These are phyloP conservation scores for Coemansia sp. DNA, from an alignment of 192 early-diverging fungal genomes.

Conservation along the genomic window DNA sequence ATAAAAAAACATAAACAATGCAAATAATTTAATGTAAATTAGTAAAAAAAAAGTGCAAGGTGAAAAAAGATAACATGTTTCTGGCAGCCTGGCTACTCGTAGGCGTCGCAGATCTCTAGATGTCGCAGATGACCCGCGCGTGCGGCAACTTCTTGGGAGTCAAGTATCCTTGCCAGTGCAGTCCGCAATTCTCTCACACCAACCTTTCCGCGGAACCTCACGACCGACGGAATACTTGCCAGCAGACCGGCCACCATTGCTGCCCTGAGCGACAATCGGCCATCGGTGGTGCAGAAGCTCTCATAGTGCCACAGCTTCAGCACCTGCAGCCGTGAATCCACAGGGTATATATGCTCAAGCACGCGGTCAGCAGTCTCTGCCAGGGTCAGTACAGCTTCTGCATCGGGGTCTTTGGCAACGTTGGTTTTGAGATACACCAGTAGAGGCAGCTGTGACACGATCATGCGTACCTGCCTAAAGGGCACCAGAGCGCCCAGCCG, in stretches of 20 bases:
- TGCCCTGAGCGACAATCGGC: conserved; percentile 9
- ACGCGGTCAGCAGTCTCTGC: conserved; percentile 6
- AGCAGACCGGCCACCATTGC: conserved; percentile 15
- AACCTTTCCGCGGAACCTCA: conserved; percentile 9
- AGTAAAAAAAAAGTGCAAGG: background rate
- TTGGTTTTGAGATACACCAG: conserved; percentile 22
- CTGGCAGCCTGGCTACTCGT: conserved; percentile 8
- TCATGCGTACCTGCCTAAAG: conserved; percentile 16
- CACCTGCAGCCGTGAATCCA: conserved; percentile 19
- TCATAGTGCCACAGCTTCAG: conserved; percentile 30
- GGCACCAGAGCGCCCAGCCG: conserved; percentile 14
- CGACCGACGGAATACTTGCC: conserved; percentile 24
- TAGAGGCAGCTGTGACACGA: conserved; percentile 17
- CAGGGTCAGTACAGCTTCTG: conserved; percentile 7
- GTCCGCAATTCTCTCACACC: conserved; percentile 10
- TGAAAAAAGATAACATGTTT: background rate
- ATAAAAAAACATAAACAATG: no score
- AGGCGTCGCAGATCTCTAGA: conserved; percentile 21
- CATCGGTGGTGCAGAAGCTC: conserved; percentile 12
- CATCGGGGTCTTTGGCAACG: conserved; percentile 11
- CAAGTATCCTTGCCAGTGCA: conserved; percentile 7
- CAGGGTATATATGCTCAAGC: background rate
- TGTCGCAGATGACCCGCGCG: conserved; percentile 12
- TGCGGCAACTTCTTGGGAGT: conserved; percentile 1
- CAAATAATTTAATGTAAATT: no score